Evolutionary conservation across 345 rosid species (phyloP), one percentile per base, ranked within the genome.

Genomic region (Aquilaria yunnanensis): DNA sequence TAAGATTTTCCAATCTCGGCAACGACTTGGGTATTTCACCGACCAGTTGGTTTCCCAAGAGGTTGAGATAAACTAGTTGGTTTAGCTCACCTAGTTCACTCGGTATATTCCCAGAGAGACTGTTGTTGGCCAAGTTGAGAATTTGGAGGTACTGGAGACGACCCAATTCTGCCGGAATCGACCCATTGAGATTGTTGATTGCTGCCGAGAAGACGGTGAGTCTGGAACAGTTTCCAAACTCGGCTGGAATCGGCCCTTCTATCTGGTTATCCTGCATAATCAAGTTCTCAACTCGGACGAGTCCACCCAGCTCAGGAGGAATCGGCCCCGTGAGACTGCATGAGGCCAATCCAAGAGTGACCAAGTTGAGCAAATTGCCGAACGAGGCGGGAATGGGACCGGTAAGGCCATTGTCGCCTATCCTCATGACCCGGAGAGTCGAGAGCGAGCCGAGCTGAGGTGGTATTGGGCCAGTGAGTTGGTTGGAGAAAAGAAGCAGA

Each of bases 321-420:
- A 94, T 80, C 1, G 76, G 69, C 11, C 99, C 96, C 0, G 83
- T 78, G 67, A 90, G 84, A 61, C 66, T 71, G 78, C 96, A 88
- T 6, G 95, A 86, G 60, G 97, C 99, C 14, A 94, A 58, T 10
- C 73, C 89, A 49, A 94, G 89, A 66, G 80, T 80, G 61, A 63
- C 71, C 70, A 94, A 74, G 64, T 64, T 79, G n/a, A 48, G 69
- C 10, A 94, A 88, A 12, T 69, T 63, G 3, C 88, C 95, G 0
- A 94, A 69, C 0, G 95, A 79, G 10, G 78, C 75, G 51, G 97
- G 99, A 32, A 94, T 82, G 0, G 73, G 48, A 5, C 99, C 97
- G 13, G 61, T 74, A 71, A 94, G 91, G n/a, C 73, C 82, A 58
- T 94, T 94, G 61, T 94, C 89, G 41, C 99, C 99, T 65, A 90